These are phyloP conservation scores for Trichoderma sp. DNA, from an alignment of 2,329 filamentous ascomycete species.

Conservation along the genomic window DNA sequence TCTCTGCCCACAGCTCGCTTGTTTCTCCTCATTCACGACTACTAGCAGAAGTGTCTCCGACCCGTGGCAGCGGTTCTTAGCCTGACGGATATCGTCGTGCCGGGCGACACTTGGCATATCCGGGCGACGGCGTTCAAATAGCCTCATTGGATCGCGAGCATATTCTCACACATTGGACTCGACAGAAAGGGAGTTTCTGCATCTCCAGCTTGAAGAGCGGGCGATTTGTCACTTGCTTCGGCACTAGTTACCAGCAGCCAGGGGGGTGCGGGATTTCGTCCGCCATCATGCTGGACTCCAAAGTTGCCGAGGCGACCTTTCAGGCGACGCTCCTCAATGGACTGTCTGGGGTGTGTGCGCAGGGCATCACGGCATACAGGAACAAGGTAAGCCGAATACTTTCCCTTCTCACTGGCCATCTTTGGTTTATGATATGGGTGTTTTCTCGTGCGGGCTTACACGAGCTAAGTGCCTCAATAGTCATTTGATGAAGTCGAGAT, in stretches of 20 bases:
- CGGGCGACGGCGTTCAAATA: conserved; percentile 26
- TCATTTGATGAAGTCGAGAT: conserved; percentile 19
- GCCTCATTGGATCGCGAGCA: conserved; percentile 12
- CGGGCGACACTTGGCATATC: conserved; percentile 12
- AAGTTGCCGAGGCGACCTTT: conserved; percentile 20
- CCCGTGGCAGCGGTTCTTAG: conserved; percentile 5
- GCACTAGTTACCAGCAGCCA: background rate
- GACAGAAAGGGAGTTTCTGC: background rate
- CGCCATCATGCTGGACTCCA: conserved; percentile 19
- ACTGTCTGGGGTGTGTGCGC: conserved; percentile 19
- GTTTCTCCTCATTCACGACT: background rate
- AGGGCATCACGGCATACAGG: conserved; percentile 22
- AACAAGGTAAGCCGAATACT: conserved; percentile 6
- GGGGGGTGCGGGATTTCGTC: background rate
- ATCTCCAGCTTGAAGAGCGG: background rate
- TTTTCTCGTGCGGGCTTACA: background rate
- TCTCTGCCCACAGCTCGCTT: background rate
- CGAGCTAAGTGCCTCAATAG: background rate
- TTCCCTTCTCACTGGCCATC: background rate
- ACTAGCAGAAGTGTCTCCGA: conserved; percentile 9
- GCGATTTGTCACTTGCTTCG: conserved; percentile 3
- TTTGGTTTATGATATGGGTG: background rate
- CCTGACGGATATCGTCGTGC: conserved; percentile 22
- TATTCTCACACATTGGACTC: background rate
- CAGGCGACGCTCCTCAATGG: conserved; percentile 24